phyloP scores from a whole-genome alignment of 2,329 filamentous ascomycete genomes.

The Calonectria pseudoreteaudii region DNA sequence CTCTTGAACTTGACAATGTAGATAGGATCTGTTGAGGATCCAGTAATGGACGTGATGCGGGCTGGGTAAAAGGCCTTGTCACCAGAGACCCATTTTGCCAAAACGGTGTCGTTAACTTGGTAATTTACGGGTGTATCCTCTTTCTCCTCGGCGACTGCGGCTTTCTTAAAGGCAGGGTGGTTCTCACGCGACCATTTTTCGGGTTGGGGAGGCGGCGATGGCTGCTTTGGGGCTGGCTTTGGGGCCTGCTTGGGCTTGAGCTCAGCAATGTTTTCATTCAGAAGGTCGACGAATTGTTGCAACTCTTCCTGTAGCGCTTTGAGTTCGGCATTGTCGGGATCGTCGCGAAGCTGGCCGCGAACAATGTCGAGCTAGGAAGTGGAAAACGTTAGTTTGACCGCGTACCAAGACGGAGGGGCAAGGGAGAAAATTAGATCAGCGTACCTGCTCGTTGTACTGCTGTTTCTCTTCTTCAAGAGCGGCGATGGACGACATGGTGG shows the following conservation, averaged over 20 bases:
- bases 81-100: conserved; percentile 91
- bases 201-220: conserved; percentile 65
- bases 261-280: conserved; percentile 85
- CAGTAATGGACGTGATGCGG: conserved; percentile 92
- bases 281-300: conserved; percentile 81
- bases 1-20: conserved; percentile 96
- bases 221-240: conserved; percentile 57
- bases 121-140: conserved; percentile 68
- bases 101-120: conserved; percentile 88
- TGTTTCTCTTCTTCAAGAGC: conserved; percentile 64
- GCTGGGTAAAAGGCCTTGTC: conserved; percentile 94
- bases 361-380: conserved; percentile 79
- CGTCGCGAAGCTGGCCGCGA: conserved; percentile 79
- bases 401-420: background rate
- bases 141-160: conserved; percentile 60
- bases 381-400: conserved; percentile 33
- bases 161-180: conserved; percentile 79
- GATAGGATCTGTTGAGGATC: conserved; percentile 88
- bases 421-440: conserved; percentile 24
- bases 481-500: conserved; percentile 48
- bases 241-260: conserved; percentile 68
- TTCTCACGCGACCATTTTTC: conserved; percentile 86
- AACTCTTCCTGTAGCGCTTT: conserved; percentile 83
- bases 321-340: conserved; percentile 84
- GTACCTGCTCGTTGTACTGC: conserved; percentile 69